These are phyloP conservation scores for Asterophora lycoperdoides DNA, from an alignment of 768 basidiomycete species.

Conservation along the genomic window DNA sequence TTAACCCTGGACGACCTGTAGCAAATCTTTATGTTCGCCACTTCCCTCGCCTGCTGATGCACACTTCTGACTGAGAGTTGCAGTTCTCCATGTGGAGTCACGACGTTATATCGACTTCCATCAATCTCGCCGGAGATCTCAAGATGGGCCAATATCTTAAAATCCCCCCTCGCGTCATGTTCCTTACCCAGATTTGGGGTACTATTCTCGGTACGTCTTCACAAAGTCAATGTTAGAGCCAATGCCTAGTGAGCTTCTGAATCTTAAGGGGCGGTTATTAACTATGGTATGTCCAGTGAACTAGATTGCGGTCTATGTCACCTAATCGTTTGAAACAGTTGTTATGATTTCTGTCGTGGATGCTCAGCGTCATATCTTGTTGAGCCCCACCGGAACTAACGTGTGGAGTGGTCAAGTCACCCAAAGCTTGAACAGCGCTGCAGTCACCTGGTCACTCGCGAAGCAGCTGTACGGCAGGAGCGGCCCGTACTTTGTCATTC, in stretches of 20 bases:
- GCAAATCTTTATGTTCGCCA: constrained; percentile 61
- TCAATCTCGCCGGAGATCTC: constrained; percentile 51
- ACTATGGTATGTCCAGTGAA: constrained; percentile 28
- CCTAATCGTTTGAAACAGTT: constrained; percentile 26
- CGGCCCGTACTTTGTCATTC: constrained; percentile 55
- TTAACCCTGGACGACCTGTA: constrained; percentile 60
- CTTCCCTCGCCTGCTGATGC: too few species aligned
- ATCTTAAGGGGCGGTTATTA: constrained; percentile 30
- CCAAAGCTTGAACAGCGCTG: constrained; percentile 52
- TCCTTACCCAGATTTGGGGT: constrained; percentile 58
- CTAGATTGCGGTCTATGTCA: background rate
- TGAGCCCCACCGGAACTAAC: constrained; percentile 51
- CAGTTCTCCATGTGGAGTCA: constrained; percentile 70
- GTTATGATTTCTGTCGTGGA: constrained; percentile 57
- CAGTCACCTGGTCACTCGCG: constrained; percentile 62
- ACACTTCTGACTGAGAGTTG: background rate
- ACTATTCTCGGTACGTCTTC: constrained; percentile 47
- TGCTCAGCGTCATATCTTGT: constrained; percentile 49
- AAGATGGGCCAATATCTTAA: constrained; percentile 67
- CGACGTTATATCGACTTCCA: constrained; percentile 52
- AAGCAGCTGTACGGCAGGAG: constrained; percentile 50
- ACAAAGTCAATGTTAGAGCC: too few species aligned
- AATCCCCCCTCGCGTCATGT: constrained; percentile 20
- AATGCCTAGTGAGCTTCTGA: background rate
- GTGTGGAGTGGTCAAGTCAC: constrained; percentile 55